A percentile compares a stretch with the other conserved stretches of the same genome.
These are phyloP conservation scores for Pseudozyma flocculosa DNA, from an alignment of 1,284 basidiomycete species.

Conservation along the genomic window DNA sequence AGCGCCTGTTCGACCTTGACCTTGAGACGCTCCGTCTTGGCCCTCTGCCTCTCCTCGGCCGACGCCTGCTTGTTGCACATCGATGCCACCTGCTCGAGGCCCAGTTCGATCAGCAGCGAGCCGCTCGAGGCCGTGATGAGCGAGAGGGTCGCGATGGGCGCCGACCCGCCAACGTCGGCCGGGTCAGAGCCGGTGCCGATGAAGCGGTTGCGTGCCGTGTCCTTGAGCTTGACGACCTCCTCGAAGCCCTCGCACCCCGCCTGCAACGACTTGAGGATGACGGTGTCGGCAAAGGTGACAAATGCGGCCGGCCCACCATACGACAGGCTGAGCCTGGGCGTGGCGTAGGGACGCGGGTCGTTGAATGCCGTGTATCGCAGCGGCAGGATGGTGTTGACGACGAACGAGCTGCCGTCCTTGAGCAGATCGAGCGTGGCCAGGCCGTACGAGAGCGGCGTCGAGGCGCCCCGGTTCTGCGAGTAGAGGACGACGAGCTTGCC, in stretches of 20 bases:
- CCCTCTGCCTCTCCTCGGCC: conserved; percentile 26
- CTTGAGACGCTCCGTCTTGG: conserved; percentile 65
- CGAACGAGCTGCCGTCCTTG: conserved; percentile 26
- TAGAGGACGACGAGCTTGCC: conserved; percentile 38
- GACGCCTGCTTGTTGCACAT: conserved; percentile 14
- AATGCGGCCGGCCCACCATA: conserved; percentile 48
- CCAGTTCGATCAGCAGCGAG: conserved; percentile 45
- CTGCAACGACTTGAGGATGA: conserved; percentile 39
- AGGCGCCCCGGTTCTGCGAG: conserved; percentile 18
- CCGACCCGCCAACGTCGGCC: conserved; percentile 8
- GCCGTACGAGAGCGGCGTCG: conserved; percentile 30
- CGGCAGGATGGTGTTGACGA: conserved; percentile 12
- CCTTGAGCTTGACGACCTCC: conserved; percentile 56
- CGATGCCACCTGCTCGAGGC: conserved; percentile 19
- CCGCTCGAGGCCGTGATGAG: conserved; percentile 51
- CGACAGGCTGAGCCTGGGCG: conserved; percentile 44
- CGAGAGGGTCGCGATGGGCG: conserved; percentile 32
- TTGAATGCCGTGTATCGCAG: conserved; percentile 24
- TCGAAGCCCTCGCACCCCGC: conserved; percentile 44
- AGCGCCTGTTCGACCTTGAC: conserved; percentile 85
- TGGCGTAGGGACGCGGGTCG: conserved; percentile 42
- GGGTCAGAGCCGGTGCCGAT: conserved; percentile 44
- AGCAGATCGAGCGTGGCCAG: conserved; percentile 24
- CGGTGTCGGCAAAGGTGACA: conserved; percentile 42
- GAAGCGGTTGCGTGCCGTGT: conserved; percentile 51